Percentiles rank a stretch among this genome's conserved stretches.
These are phyloP conservation scores for Aquilaria agallochum DNA, from an alignment of 441 rosid species.

Conservation along the genomic window DNA sequence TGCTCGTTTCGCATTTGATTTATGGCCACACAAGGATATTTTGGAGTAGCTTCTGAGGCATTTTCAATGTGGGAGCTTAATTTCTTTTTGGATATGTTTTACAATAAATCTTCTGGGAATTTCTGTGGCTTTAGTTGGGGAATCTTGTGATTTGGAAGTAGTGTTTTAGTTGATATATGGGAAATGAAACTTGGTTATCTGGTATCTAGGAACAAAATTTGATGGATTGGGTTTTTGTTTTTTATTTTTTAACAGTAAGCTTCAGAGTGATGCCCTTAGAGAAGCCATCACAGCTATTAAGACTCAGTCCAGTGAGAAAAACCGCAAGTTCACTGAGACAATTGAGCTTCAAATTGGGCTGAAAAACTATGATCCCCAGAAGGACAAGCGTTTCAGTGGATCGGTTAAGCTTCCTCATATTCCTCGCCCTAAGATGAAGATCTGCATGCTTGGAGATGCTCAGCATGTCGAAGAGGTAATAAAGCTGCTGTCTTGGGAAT, in stretches of 20 bases:
- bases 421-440: conserved; percentile 86
- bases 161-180: no score
- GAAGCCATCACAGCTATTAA: conserved; percentile 57
- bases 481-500: not conserved
- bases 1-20: no score
- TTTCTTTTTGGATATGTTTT: no score
- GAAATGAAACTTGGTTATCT: no score
- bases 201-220: no score
- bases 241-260: conserved; percentile 49
- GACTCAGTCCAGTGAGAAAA: conserved; percentile 47
- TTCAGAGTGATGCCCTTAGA: conserved; percentile 68
- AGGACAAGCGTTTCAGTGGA: conserved; percentile 93
- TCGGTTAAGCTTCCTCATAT: conserved; percentile 81
- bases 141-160: no score
- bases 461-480: conserved; percentile 82
- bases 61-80: no score
- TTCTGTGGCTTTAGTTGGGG: no score
- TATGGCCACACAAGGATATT: no score
- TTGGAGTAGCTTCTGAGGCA: no score
- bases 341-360: conserved; percentile 88
- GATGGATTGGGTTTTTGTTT: not conserved
- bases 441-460: conserved; percentile 92
- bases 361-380: conserved; percentile 89
- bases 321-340: conserved; percentile 75
- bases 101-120: no score